Evolutionary conservation across 2,329 filamentous ascomycete genomes (phyloP).

Genomic region (Huntiella bhutanensis): DNA sequence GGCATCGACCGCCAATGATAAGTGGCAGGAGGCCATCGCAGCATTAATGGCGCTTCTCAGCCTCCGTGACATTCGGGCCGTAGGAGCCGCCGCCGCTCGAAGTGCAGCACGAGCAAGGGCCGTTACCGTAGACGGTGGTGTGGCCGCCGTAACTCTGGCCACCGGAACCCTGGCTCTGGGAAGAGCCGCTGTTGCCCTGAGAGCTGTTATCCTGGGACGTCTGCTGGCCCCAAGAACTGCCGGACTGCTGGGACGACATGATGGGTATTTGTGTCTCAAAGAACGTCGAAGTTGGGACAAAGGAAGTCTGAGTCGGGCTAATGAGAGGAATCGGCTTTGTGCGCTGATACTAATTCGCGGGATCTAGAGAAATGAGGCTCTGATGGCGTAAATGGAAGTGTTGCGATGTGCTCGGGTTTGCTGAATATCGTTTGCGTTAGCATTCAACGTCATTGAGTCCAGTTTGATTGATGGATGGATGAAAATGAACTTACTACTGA

Average conservation of each 20-base stretch:
- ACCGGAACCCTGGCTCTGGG: constrained; percentile 27
- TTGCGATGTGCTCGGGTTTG: not conserved
- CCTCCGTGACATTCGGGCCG: constrained; percentile 32
- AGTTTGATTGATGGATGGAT: not conserved
- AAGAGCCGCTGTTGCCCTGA: constrained; percentile 26
- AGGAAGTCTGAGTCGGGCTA: constrained; percentile 29
- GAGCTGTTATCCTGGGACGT: constrained; percentile 10
- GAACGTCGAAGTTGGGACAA: too few relatives aligned
- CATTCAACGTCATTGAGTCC: not conserved
- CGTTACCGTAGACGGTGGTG: constrained; percentile 39
- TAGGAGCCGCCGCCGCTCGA: constrained; percentile 32
- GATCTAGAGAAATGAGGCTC: not conserved
- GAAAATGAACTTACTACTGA: too few relatives aligned
- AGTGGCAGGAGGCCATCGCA: too few relatives aligned
- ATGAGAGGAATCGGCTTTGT: constrained; percentile 21
- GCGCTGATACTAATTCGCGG: too few relatives aligned
- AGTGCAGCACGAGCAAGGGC: constrained; percentile 36
- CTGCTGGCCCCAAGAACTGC: too few relatives aligned
- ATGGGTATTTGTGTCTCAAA: too few relatives aligned
- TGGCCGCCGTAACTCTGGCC: constrained; percentile 36
- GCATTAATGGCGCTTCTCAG: constrained; percentile 26
- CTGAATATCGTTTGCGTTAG: not conserved
- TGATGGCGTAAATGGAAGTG: not conserved
- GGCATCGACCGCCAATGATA: too few relatives aligned
- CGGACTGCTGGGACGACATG: too few relatives aligned